Percentiles rank a stretch among this genome's conserved stretches.
Conservation (phyloP, 768 basidiomycete genomes). For the Strobilomyces dryophilus region DNA sequence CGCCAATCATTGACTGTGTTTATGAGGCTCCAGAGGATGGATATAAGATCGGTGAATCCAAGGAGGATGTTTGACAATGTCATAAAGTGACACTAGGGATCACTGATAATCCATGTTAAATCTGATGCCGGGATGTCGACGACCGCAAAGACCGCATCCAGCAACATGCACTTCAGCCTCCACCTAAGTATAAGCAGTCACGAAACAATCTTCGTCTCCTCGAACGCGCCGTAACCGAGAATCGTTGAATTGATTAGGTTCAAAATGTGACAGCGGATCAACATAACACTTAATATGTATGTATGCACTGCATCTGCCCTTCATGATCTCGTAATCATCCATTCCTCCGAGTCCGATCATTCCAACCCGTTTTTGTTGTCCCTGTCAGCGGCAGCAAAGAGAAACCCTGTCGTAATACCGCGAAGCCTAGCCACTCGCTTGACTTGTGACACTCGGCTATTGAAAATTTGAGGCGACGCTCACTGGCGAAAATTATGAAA, state of each 20-base stretch:
- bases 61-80: too few species aligned
- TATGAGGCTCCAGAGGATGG: too few species aligned
- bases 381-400: neutral
- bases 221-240: too few species aligned
- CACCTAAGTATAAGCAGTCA: too few species aligned
- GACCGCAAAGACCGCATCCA: too few species aligned
- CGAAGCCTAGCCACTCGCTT: neutral
- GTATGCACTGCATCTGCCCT: too few species aligned
- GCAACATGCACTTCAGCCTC: too few species aligned
- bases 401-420: neutral
- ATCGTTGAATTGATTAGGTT: too few species aligned
- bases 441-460: neutral
- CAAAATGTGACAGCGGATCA: neutral
- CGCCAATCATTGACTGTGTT: too few species aligned
- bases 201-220: too few species aligned
- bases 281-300: neutral
- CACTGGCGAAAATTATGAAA: conserved; percentile 4
- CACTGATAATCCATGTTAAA: neutral
- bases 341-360: neutral
- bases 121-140: neutral
- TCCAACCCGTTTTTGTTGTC: neutral
- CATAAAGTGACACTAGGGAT: too few species aligned
- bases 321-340: neutral
- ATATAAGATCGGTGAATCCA: too few species aligned
- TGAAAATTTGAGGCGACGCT: neutral